phyloP scores from a whole-genome alignment of 2,329 filamentous ascomycete species.

The Aspergillus neotritici region DNA sequence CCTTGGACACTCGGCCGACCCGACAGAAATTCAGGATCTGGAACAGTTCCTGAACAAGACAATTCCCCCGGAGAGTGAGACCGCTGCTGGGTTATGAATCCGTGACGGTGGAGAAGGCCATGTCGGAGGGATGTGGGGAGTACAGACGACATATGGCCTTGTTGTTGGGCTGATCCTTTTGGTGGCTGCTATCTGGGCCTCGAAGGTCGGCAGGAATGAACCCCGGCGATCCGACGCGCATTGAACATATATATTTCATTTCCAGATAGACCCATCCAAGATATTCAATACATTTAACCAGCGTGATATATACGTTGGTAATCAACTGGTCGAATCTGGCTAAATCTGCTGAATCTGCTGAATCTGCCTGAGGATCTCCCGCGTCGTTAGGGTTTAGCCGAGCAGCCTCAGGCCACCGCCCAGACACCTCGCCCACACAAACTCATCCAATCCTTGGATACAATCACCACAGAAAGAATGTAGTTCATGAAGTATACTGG shows the following conservation, averaged over 20 bases:
- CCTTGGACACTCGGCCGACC: constrained; percentile 69
- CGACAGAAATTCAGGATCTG: constrained; percentile 75
- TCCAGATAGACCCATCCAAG: background rate
- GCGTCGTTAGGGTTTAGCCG: constrained; percentile 36
- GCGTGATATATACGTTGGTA: too few relatives aligned
- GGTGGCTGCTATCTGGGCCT: constrained; percentile 18
- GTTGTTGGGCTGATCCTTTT: constrained; percentile 22
- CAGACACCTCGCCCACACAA: constrained; percentile 11
- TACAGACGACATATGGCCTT: constrained; percentile 14
- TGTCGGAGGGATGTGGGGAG: background rate
- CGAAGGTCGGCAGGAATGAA: constrained; percentile 10
- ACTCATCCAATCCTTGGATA: constrained; percentile 6
- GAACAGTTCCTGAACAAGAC: constrained; percentile 57
- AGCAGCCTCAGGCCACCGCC: constrained; percentile 25
- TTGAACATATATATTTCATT: too few relatives aligned
- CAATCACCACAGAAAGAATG: background rate
- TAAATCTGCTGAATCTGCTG: too few relatives aligned
- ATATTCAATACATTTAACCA: background rate
- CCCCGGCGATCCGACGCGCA: constrained; percentile 1
- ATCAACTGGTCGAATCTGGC: too few relatives aligned
- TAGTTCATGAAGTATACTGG: background rate
- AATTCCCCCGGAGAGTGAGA: constrained; percentile 45
- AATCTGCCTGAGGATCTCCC: background rate
- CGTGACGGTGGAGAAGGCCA: constrained; percentile 7
- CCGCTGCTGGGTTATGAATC: constrained; percentile 33